These are phyloP conservation scores for Xylariales sp. DNA, from an alignment of 2,329 filamentous ascomycete genomes.

Conservation along the genomic window DNA sequence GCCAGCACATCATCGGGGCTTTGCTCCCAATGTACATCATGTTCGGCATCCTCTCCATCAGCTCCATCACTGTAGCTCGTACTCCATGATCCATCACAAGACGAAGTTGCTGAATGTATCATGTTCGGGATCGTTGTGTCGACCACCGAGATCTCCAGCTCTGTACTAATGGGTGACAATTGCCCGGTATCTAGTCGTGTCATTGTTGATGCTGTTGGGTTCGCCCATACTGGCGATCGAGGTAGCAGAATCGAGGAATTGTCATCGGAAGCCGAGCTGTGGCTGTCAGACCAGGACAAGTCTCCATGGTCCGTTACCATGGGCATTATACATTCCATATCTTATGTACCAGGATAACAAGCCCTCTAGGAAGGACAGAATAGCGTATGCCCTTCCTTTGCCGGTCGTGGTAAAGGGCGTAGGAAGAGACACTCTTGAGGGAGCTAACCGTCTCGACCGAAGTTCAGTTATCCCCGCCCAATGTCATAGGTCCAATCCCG, in stretches of 20 bases:
- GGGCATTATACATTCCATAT: constrained; percentile 42
- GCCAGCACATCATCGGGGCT: constrained; percentile 39
- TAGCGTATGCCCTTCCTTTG: too few species aligned
- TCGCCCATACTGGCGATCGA: constrained; percentile 33
- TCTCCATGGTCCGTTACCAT: constrained; percentile 37
- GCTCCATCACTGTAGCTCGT: constrained; percentile 31
- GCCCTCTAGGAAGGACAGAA: too few species aligned
- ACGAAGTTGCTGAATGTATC: constrained; percentile 42
- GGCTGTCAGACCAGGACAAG: constrained; percentile 41
- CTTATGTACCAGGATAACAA: constrained; percentile 38
- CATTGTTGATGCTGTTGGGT: constrained; percentile 15
- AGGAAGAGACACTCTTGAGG: not conserved
- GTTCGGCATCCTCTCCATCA: constrained; percentile 32
- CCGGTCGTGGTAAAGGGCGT: not conserved
- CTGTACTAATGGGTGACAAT: constrained; percentile 49
- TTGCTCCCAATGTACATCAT: constrained; percentile 43
- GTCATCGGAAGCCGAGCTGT: constrained; percentile 41
- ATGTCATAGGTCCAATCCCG: constrained; percentile 18
- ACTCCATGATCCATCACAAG: constrained; percentile 41
- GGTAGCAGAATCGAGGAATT: constrained; percentile 29
- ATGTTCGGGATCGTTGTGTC: constrained; percentile 35
- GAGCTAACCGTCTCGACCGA: constrained; percentile 14
- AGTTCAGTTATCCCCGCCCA: constrained; percentile 19
- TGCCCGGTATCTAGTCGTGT: constrained; percentile 39
- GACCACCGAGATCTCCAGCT: constrained; percentile 35